Evolutionary conservation across 148 eudicot genomes (phyloP).

Genomic region (Fagopyrum homotropicum): DNA sequence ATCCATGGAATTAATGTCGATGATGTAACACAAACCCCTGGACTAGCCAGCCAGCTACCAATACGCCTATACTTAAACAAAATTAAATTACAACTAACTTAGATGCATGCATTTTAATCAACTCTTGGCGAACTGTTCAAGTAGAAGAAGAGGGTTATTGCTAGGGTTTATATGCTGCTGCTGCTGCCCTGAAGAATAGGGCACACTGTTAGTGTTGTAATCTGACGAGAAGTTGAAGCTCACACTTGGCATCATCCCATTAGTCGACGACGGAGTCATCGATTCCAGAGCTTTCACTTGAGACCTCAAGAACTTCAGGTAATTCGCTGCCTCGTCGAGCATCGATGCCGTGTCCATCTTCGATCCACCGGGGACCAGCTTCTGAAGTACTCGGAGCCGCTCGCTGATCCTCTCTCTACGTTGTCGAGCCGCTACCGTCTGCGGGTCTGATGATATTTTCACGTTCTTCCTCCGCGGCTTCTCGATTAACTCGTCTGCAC

Average conservation of each 20-base stretch:
- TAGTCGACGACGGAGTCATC: not conserved
- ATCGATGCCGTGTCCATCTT: slow-evolving; percentile 96
- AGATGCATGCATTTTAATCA: too few species aligned
- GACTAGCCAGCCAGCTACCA: too few species aligned
- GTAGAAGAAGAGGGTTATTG: too few species aligned
- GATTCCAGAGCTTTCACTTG: slow-evolving; percentile 70
- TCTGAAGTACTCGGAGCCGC: slow-evolving; percentile 69
- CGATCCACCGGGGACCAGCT: slow-evolving; percentile 77
- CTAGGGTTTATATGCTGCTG: too few species aligned
- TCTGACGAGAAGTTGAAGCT: not conserved
- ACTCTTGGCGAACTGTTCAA: too few species aligned
- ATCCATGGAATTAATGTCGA: too few species aligned
- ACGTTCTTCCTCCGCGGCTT: slow-evolving; percentile 76
- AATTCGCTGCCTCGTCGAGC: slow-evolving; percentile 96
- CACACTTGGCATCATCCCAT: too few species aligned
- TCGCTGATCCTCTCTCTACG: slow-evolving; percentile 80
- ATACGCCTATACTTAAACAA: too few species aligned
- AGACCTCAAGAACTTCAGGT: slow-evolving; percentile 83
- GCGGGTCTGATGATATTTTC: slow-evolving; percentile 67
- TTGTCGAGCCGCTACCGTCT: slow-evolving; percentile 82
- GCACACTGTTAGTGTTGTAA: too few species aligned
- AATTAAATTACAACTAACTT: too few species aligned
- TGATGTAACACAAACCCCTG: too few species aligned
- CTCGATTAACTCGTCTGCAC: slow-evolving; percentile 32
- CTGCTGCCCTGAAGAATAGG: not conserved